Conservation (phyloP, 192 early-diverging fungal species). For the Umbelopsis ramanniana region DNA sequence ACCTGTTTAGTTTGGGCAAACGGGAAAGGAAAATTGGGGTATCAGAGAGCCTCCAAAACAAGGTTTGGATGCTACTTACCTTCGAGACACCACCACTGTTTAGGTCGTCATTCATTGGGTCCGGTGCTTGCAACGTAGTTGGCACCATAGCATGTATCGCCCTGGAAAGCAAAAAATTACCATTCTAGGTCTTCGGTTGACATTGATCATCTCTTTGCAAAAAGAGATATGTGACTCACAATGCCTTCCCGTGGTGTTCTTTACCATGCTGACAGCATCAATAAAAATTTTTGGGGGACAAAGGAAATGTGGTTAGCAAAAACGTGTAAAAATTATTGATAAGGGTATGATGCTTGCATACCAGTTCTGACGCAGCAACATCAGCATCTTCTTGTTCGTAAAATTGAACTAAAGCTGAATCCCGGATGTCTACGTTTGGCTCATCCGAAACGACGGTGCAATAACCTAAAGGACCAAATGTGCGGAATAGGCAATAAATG, state of each 20-base stretch:
- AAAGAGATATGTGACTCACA: background rate
- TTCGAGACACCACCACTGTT: background rate
- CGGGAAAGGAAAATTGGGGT: background rate
- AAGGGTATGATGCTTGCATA: slow-evolving; percentile 13
- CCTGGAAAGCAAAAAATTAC: background rate
- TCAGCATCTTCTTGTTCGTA: slow-evolving; percentile 31
- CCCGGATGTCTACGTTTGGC: slow-evolving; percentile 13
- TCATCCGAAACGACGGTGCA: slow-evolving; percentile 20
- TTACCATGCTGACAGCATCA: background rate
- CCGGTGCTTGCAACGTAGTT: background rate
- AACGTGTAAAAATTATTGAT: background rate
- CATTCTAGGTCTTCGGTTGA: background rate
- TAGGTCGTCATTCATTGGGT: background rate
- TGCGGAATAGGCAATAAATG: slow-evolving; percentile 28
- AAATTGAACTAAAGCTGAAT: slow-evolving; percentile 36
- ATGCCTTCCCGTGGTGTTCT: slow-evolving; percentile 10
- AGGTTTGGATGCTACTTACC: background rate
- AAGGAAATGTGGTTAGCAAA: no score
- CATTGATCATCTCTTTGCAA: background rate
- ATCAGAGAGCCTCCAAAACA: background rate
- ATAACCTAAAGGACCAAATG: slow-evolving; percentile 33
- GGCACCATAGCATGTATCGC: background rate
- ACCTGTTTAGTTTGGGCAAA: background rate
- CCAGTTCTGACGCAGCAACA: slow-evolving; percentile 24
- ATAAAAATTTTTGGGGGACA: no score